Evolutionary conservation across 306 rosid genomes (phyloP), one percentile per base, ranked within the genome.

Genomic region (Inga laurina): DNA sequence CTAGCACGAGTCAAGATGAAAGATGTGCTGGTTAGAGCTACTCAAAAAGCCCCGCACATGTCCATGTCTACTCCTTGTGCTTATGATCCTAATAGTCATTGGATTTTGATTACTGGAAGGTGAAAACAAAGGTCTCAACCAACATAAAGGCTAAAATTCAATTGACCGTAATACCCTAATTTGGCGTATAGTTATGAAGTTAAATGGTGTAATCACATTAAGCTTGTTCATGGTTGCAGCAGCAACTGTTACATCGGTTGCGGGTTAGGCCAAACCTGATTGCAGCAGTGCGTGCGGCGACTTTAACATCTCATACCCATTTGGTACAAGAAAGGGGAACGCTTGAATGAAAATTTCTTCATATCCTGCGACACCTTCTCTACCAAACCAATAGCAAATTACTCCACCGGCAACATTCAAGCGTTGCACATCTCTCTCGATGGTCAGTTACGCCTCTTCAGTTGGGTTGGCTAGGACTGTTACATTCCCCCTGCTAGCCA

Each of bases 241-340:
- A 46, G 76, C n/a, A 3, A 24, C 76, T 8, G n/a, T 30, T 44
- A 71, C 35, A 11, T 4, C 37, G 45, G 75, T 13, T 3, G 5
- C 56, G 0, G 75, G 54, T 44, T 56, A 71, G 56, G 56, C 76
- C 70, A 8, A 24, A n/a, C 35, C 59, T 2, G 51, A 18, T 32
- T 80, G 83, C 72, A 3, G 22, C 21, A 8, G 2, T 3, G 35
- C 8, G 0, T 83, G 86, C 19, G 86, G 86, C 62, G 6, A 46
- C 43, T 34, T 83, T 5, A 0, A 1, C 41, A 71, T 83, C 8
- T 68, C 82, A 0, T 83, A 77, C 74, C 86, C 82, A 2, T 83
- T 83, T 19, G 82, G 86, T 3, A 77, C 35, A 27, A 71, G 51
- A 3, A 57, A 27, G 1, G 30, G 30, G 30, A 27, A 27, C 30